Conservation (phyloP, 2,329 filamentous ascomycete genomes). For the Stagonosporopsis tanaceti region DNA sequence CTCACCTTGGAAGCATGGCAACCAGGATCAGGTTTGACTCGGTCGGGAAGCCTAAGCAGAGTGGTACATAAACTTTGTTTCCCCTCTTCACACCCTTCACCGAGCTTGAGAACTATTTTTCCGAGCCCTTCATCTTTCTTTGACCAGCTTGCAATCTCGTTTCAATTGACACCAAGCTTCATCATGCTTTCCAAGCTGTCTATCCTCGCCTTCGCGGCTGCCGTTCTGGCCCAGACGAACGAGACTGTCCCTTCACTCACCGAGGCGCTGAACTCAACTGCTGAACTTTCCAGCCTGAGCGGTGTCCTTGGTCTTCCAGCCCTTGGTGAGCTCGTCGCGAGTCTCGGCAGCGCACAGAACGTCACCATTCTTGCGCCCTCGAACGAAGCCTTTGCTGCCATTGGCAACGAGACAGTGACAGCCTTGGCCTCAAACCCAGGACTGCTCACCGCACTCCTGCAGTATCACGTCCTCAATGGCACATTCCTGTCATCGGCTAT, state of each 20-base stretch:
- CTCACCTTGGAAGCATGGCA: constrained; percentile 26
- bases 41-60: neutral
- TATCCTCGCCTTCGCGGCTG: constrained; percentile 46
- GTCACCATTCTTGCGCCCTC: constrained; percentile 67
- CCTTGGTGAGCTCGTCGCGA: constrained; percentile 45
- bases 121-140: neutral
- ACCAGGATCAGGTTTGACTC: constrained; percentile 16
- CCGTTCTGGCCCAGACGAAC: constrained; percentile 41
- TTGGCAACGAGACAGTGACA: constrained; percentile 49
- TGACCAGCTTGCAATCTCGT: constrained; percentile 1
- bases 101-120: neutral
- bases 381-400: constrained; percentile 58
- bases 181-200: constrained; percentile 53
- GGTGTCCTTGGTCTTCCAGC: constrained; percentile 46
- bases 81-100: constrained; percentile 15
- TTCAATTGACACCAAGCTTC: neutral
- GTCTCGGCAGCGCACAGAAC: constrained; percentile 55
- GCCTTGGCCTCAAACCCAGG: constrained; percentile 40
- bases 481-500: constrained; percentile 52
- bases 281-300: constrained; percentile 43
- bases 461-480: constrained; percentile 67
- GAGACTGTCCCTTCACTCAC: constrained; percentile 24
- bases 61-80: constrained; percentile 29
- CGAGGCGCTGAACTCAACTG: constrained; percentile 27
- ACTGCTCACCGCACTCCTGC: constrained; percentile 57